Base-by-base conservation (phyloP, 2,329 filamentous ascomycete genomes). In the Fusarium annulatum region DNA sequence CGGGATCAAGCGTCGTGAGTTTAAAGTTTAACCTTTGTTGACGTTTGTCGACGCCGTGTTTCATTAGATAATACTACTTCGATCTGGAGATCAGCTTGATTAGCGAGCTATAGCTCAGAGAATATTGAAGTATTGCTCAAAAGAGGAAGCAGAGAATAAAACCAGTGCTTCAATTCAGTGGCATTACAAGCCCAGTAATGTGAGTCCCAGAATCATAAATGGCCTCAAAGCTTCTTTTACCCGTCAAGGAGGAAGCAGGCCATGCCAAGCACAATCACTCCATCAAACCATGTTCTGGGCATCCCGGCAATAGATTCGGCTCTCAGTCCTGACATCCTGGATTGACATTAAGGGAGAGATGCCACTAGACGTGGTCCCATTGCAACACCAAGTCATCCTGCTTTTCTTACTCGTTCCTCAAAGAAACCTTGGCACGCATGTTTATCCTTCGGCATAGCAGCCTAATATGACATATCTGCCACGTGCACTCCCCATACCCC, bases 61-160 rank as follows among this genome's bases (percentile, higher is more conserved):
- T 38, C 56, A 59, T 59, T 51, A n/a, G n/a, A 12, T 28, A 2
- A 59, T 52, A 8, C 45, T 10, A 59, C 56, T 59, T 18, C 19
- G 56, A 49, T 59, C 19, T 30, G 33, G 1, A 38, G 30, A 38
- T 36, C 19, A 7, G 7, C 30, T 15, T 38, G 33, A 30, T 59
- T 30, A 28, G 23, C 30, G 33, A 58, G 33, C 18, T 18, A 45
- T 38, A 38, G 3, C 7, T 8, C 1, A 0, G 6, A 2, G 2
- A 2, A 26, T 52, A 52, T 36, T 3, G 1, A 12, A 0, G 28
- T 16, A 19, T 7, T 18, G n/a, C 11, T 34, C 8, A 18, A 18
- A 3, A 9, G 16, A 9, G 7, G 34, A 3, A 18, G 34, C 9
- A 3, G 15, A 18, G 15, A 36, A 36, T 9, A 18, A 33, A 12